Base-by-base conservation (phyloP, 2,329 filamentous ascomycete genomes). In the Aspergillus jensenii region DNA sequence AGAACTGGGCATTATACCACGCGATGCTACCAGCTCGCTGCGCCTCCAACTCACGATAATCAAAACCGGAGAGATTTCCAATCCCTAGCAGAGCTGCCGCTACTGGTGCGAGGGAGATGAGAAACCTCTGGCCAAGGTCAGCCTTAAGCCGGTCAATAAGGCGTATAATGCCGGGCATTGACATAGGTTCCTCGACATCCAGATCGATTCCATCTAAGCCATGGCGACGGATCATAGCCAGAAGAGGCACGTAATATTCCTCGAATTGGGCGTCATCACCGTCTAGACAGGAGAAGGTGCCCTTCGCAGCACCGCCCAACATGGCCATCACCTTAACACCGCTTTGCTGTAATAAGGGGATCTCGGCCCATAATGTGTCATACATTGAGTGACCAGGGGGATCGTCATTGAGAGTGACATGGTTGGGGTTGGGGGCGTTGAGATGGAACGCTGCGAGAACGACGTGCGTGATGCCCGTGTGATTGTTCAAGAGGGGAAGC, bases 1-100 rank as follows among this genome's bases (percentile, higher is more conserved):
- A 97, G 75, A 96, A 96, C 70, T 97, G 93, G 6, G 88, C 82
- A 70, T 96, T 96, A 74, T 96, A 96, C 86, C 91, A 97, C 3
- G 82, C 81, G 27, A 96, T 89, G 44, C 88, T 82, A 15, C 74
- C 74, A 1, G 88, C 87, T 6, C 85, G 81, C 72, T 85, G 81
- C 11, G 82, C 80, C 71, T 96, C 91, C 2, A 97, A 82, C 11
- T 86, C 80, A 45, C 86, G 81, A 74, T 96, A 96, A 71, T 86
- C 83, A 73, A 96, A 96, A 0, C 92, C 93, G 59, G 88, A 92
- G 3, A 96, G 81, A 41, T 88, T 82, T 14, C 73, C 73, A 25
- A 87, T 76, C 11, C 82, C 76, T 31, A 91, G 76, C 40, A 93
- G 77, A 0, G 90, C 91, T 1, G 89, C 87, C 3, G 90, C 90